Conservation (phyloP, 2,329 filamentous ascomycete species). For the Amauroascus verrucosus region DNA sequence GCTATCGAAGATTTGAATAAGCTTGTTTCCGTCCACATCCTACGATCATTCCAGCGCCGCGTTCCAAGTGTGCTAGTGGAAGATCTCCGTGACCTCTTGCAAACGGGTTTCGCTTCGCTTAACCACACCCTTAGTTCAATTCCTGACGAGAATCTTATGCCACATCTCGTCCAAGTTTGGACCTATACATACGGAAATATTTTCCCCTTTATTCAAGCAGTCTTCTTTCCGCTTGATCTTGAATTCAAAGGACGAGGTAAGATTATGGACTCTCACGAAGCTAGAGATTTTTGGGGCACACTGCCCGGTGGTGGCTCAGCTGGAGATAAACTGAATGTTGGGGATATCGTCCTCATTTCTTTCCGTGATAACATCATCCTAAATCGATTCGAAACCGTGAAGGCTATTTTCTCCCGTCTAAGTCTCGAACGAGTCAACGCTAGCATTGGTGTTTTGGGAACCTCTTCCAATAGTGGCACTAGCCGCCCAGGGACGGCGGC, state of each 20-base stretch:
- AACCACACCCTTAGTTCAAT: conserved; percentile 72
- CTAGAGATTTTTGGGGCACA: conserved; percentile 82
- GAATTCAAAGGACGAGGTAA: conserved; percentile 80
- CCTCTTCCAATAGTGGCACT: conserved; percentile 33
- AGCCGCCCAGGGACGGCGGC: conserved; percentile 61
- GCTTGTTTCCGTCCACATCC: conserved; percentile 51
- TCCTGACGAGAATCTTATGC: conserved; percentile 79
- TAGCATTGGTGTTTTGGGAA: conserved; percentile 35
- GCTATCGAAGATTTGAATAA: conserved; percentile 58
- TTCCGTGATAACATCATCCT: conserved; percentile 86
- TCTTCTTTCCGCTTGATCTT: conserved; percentile 84
- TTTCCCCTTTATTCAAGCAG: conserved; percentile 86
- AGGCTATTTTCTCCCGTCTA: conserved; percentile 79
- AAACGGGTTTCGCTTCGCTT: conserved; percentile 71
- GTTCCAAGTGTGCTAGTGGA: conserved; percentile 51
- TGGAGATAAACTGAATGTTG: conserved; percentile 63
- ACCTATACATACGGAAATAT: conserved; percentile 83
- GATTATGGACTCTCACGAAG: conserved; percentile 66
- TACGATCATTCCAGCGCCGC: conserved; percentile 52
- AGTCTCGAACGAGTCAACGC: conserved; percentile 67
- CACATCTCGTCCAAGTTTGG: conserved; percentile 87
- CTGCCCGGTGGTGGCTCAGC: conserved; percentile 42
- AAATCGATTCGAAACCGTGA: conserved; percentile 77
- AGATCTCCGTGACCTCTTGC: conserved; percentile 51
- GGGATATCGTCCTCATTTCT: conserved; percentile 74